Percentiles rank a stretch among this genome's conserved stretches.
phyloP scores from a whole-genome alignment of 352 stramenopile genomes.

The Synura sp. region DNA sequence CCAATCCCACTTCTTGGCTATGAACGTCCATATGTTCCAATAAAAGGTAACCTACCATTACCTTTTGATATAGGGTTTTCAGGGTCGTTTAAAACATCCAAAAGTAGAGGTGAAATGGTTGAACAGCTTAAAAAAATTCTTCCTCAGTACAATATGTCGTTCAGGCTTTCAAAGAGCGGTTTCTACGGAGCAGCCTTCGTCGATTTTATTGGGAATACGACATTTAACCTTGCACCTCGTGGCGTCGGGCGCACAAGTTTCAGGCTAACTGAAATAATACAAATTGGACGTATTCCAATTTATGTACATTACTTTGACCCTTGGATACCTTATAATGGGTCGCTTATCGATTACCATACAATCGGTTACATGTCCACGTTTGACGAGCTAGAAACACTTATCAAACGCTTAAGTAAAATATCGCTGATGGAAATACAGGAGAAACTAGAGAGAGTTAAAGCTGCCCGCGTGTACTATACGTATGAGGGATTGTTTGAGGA shows the following conservation, averaged over 20 bases:
- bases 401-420: no score
- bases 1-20: background rate
- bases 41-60: background rate
- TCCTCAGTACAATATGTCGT: no score
- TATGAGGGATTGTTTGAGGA: no score
- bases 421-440: no score
- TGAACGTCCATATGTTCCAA: no score
- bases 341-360: no score
- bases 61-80: background rate
- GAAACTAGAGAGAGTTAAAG: no score
- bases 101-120: background rate
- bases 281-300: background rate
- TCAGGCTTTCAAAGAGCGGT: no score
- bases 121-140: background rate
- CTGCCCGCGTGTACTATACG: no score
- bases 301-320: background rate
- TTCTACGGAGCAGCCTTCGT: background rate
- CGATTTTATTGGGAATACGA: background rate
- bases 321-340: background rate
- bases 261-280: background rate
- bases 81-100: background rate
- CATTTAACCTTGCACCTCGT: background rate
- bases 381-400: no score
- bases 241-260: background rate
- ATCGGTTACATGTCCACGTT: no score